Conservation (phyloP, 176 grass and related monocot species). For the Dendrocalamus sinicus region DNA sequence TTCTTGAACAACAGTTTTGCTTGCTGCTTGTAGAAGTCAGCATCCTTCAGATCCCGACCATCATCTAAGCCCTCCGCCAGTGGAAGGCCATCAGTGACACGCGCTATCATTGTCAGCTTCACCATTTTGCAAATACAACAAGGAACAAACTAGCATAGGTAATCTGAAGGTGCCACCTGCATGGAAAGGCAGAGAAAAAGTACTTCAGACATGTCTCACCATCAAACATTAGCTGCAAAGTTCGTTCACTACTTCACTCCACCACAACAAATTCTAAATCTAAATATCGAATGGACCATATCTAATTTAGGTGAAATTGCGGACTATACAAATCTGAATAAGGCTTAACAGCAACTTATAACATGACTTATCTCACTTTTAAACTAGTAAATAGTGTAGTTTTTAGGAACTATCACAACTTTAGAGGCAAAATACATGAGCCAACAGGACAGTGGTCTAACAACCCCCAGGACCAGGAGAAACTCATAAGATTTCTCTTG, state of each 20-base stretch:
- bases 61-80: constrained; percentile 92
- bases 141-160: constrained; percentile 33
- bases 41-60: constrained; percentile 78
- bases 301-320: background rate
- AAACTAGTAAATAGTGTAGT: background rate
- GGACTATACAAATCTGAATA: background rate
- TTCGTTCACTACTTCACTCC: background rate
- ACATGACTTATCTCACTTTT: background rate
- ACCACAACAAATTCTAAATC: background rate
- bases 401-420: background rate
- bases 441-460: background rate
- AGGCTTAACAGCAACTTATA: background rate
- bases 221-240: background rate
- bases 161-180: constrained; percentile 43
- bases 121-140: constrained; percentile 63
- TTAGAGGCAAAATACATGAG: background rate
- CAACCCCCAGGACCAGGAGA: background rate
- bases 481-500: background rate
- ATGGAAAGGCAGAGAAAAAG: constrained; percentile 6
- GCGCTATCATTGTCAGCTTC: constrained; percentile 98
- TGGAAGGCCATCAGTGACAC: constrained; percentile 92
- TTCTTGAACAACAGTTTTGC: constrained; percentile 98
- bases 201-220: constrained; percentile 19
- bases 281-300: background rate
- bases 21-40: constrained; percentile 97